Evolutionary conservation across 805 yeast genomes (phyloP).

Genomic region (Kuraishia molischiana): DNA sequence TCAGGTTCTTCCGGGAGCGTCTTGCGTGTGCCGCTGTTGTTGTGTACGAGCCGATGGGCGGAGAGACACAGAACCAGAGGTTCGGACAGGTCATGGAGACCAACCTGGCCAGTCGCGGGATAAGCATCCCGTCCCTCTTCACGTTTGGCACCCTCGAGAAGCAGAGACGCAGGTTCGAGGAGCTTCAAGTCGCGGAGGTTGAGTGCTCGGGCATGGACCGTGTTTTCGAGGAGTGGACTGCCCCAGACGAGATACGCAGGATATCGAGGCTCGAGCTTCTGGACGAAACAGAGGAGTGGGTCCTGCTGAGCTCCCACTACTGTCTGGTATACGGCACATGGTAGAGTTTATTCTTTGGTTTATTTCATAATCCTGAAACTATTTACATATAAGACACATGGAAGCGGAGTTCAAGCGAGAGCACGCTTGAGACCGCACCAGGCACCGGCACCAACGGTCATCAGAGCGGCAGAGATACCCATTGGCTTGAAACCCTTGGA

Average conservation of each 20-base stretch:
- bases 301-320: constrained; percentile 53
- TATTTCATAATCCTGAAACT: too few species aligned
- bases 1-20: constrained; percentile 29
- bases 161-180: constrained; percentile 27
- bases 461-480: constrained; percentile 76
- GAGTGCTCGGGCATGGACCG: constrained; percentile 36
- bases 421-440: constrained; percentile 78
- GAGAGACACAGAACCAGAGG: constrained; percentile 28
- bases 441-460: constrained; percentile 83
- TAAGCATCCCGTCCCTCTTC: constrained; percentile 47
- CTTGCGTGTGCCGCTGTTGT: constrained; percentile 23
- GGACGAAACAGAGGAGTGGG: constrained; percentile 69
- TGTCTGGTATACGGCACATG: constrained; percentile 25
- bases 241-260: constrained; percentile 26
- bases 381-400: background rate
- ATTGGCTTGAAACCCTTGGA: constrained; percentile 80
- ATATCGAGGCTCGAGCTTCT: constrained; percentile 50
- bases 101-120: constrained; percentile 52
- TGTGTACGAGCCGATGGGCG: constrained; percentile 64
- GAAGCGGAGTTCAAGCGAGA: constrained; percentile 1
- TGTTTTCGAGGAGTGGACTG: constrained; percentile 33
- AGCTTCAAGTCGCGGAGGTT: constrained; percentile 15
- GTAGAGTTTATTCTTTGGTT: constrained; percentile 7
- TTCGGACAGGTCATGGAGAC: constrained; percentile 64
- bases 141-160: constrained; percentile 35